phyloP scores from a whole-genome alignment of 345 rosid genomes.

The Trapa bicornis region DNA sequence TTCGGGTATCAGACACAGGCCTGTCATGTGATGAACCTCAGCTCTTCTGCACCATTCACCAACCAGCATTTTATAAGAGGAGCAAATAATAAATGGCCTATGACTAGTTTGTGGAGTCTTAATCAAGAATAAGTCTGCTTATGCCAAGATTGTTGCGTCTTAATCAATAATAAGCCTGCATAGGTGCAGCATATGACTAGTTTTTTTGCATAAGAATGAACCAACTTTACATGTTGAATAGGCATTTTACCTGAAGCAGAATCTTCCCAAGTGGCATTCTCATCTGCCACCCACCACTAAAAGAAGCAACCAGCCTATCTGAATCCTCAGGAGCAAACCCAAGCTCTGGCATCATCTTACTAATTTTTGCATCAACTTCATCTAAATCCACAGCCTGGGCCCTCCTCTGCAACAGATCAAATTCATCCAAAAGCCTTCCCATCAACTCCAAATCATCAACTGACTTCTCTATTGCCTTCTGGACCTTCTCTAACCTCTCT shows the following conservation, averaged over 20 bases:
- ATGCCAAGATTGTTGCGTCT: background rate
- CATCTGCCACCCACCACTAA: slow-evolving; percentile 99
- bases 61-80: background rate
- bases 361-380: slow-evolving; percentile 62
- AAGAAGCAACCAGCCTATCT: slow-evolving; percentile 86
- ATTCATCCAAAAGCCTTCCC: slow-evolving; percentile 94
- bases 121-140: background rate
- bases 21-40: background rate
- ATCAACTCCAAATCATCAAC: slow-evolving; percentile 83
- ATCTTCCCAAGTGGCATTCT: slow-evolving; percentile 98
- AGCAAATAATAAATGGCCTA: background rate
- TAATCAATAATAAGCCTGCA: no score
- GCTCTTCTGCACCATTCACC: background rate
- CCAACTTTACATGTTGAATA: background rate
- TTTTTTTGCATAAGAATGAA: background rate
- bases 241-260: slow-evolving; percentile 59
- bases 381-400: slow-evolving; percentile 72
- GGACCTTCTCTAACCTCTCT: slow-evolving; percentile 59
- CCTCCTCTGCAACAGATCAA: slow-evolving; percentile 73
- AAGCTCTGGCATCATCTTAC: slow-evolving; percentile 86
- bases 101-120: background rate
- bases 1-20: background rate
- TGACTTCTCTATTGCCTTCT: slow-evolving; percentile 63
- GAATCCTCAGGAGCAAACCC: slow-evolving; percentile 74
- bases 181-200: no score